These are phyloP conservation scores for Arthonia radiata DNA, from an alignment of 495 filamentous ascomycete genomes.

Conservation along the genomic window DNA sequence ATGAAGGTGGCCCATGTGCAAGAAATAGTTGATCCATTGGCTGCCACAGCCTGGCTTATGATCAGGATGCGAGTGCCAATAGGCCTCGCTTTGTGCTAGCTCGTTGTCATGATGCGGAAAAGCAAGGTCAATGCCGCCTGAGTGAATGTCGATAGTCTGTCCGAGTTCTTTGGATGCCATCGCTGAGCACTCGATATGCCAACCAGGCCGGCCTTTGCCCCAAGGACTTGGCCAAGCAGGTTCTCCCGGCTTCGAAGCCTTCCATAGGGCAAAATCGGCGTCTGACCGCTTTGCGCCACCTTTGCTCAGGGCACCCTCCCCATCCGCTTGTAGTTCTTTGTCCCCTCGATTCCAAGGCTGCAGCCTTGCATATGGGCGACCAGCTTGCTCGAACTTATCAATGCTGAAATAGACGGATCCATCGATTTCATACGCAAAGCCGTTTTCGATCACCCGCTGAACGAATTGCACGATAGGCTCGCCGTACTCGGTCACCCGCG, in stretches of 20 bases:
- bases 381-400: slow-evolving; percentile 54
- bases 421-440: slow-evolving; percentile 63
- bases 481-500: slow-evolving; percentile 74
- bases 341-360: slow-evolving; percentile 74
- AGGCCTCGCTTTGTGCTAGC: slow-evolving; percentile 81
- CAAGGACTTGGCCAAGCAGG: slow-evolving; percentile 72
- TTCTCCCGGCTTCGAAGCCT: slow-evolving; percentile 75
- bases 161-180: slow-evolving; percentile 83
- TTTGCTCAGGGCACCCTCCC: slow-evolving; percentile 58
- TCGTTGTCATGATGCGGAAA: slow-evolving; percentile 89
- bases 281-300: slow-evolving; percentile 40
- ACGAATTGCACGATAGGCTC: slow-evolving; percentile 61
- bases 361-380: slow-evolving; percentile 64
- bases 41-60: too few species aligned
- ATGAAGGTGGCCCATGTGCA: slow-evolving; percentile 85
- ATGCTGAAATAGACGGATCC: slow-evolving; percentile 94
- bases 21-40: slow-evolving; percentile 92
- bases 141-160: slow-evolving; percentile 69
- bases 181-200: slow-evolving; percentile 96
- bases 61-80: slow-evolving; percentile 26
- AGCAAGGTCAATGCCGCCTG: slow-evolving; percentile 73
- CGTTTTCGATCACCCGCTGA: slow-evolving; percentile 53
- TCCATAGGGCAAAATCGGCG: slow-evolving; percentile 88
- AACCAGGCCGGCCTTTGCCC: slow-evolving; percentile 74
- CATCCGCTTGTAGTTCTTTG: slow-evolving; percentile 60